Evolutionary conservation across 371 early-diverging fungal genomes (phyloP), one percentile per base, ranked within the genome.

Genomic region (Dichotomocladium elegans): DNA sequence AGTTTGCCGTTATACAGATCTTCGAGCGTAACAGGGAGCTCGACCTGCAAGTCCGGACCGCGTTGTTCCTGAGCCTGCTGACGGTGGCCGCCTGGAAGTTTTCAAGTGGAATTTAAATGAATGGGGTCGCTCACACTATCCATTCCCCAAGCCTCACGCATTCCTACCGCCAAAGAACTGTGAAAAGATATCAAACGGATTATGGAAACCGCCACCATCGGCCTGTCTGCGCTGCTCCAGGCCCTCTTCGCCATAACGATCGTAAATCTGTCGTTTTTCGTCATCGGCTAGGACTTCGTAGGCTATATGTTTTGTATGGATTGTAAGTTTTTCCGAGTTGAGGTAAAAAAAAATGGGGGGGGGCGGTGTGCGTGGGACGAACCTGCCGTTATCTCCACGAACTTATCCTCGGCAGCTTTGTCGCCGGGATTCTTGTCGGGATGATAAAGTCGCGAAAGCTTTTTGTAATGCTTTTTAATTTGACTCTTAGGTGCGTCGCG

Each of bases 201-300:
- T 90, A 57, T 91, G 92, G 81, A 90, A 92, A 8, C 60, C 65
- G 3, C 77, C 79, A n/a, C 74, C 81, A 26, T 81, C 82, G 6
- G 79, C 77, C 24, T 72, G 77, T 21, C 79, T 72, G 12, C 79
- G 76, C 22, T 85, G 80, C 60, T 94, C 88, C 50, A 97, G 68
- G 5, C 95, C 97, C 54, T 95, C 96, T 70, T 93, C 95, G 25
- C 97, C 97, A 57, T 91, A 92, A 40, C 82, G 82, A 72, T 99
- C 98, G 70, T 97, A 98, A 34, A 90, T 81, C 10, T 78, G 60
- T 46, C 94, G 86, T 72, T 95, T 93, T 58, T 98, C 94, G 44
- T 89, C 86, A 60, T 98, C 93, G 26, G 77, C 82, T 40, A 99
- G 80, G 3, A 95, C 92, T 60, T 93, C 90, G 66, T 98, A 98